phyloP scores from a whole-genome alignment of 2,329 filamentous ascomycete species.

The Magnaporthiopsis rhizophila region DNA sequence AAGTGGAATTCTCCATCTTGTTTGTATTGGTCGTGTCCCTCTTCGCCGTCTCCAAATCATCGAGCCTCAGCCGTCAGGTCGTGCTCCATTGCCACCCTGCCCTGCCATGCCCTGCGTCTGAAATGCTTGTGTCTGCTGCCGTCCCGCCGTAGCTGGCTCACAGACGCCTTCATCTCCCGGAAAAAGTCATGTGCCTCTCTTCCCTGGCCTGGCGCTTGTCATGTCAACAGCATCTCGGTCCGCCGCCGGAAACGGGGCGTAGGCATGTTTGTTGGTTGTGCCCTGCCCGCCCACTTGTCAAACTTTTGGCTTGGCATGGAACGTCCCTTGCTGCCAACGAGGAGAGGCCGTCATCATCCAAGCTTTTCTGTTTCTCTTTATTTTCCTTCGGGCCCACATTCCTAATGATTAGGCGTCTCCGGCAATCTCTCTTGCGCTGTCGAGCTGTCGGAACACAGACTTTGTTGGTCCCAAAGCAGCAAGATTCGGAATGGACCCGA shows the following conservation, averaged over 20 bases:
- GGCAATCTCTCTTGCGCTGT: not conserved
- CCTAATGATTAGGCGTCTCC: not conserved
- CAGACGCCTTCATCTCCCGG: too few relatives aligned
- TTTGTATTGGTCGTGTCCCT: not conserved
- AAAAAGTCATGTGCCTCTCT: not conserved
- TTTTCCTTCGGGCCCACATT: not conserved
- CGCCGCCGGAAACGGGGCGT: too few relatives aligned
- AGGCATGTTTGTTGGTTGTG: too few relatives aligned
- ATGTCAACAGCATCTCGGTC: too few relatives aligned
- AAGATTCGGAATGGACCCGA: not conserved
- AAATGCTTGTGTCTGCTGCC: too few relatives aligned
- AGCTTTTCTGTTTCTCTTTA: not conserved
- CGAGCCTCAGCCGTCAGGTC: not conserved
- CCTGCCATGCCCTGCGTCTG: too few relatives aligned
- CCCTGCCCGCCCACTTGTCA: too few relatives aligned
- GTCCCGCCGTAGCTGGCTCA: too few relatives aligned
- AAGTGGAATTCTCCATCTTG: not conserved
- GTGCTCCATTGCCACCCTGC: too few relatives aligned
- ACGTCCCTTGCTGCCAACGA: not conserved
- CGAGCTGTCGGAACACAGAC: too few relatives aligned
- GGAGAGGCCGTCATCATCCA: not conserved
- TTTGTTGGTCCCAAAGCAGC: not conserved
- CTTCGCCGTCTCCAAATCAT: too few relatives aligned
- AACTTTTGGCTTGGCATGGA: not conserved
- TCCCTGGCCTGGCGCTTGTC: not conserved